Base-by-base conservation (phyloP, 768 basidiomycete genomes). In the Cystofilobasidium macerans region DNA sequence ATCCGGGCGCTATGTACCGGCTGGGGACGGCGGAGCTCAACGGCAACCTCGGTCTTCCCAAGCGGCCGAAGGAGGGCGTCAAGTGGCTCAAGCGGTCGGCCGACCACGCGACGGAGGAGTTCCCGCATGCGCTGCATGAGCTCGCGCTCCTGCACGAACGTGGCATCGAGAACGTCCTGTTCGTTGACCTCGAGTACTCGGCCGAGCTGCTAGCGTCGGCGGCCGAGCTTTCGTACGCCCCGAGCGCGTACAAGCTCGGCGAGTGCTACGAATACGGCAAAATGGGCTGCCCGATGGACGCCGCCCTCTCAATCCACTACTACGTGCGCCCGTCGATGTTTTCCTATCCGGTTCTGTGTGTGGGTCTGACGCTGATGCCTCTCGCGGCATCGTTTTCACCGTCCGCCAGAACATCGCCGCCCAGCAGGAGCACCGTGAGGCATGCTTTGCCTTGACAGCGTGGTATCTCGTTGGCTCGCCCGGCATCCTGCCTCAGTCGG, bases 231-330 rank as follows among this genome's bases (percentile, higher is more conserved):
- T 92, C 92, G 6, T 97, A 97, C 77, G 91, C 94, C 12, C 90
- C 94, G 22, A 92, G 89, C 70, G 95, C 95, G 36, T 89, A 92
- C 78, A 85, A 90, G 67, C 78, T 98, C 64, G 95, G 95, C 30
- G 94, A 98, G 78, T 97, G 93, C 76, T 99, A 99, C 76, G 95
- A 99, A 79, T 99, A 98, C 76, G 95, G 95, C 40, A 93, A 89
- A 80, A 87, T 97, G 84, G 93, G 92, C 12, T 98, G 95, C 73
- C 95, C 95, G 22, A 89, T 92, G 74, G 95, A 99, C 75, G 84
- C 93, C 0, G 95, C 95, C 33, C 80, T 99, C 64, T 94, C 90
- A 54, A 99, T 99, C 71, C 95, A 99, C 77, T 98, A 98, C 77
- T 98, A 99, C 76, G 92, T 94, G 77, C 75, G 88, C 66, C 16